These are phyloP conservation scores for Beauveria australis DNA, from an alignment of 2,329 filamentous ascomycete species.

Conservation along the genomic window DNA sequence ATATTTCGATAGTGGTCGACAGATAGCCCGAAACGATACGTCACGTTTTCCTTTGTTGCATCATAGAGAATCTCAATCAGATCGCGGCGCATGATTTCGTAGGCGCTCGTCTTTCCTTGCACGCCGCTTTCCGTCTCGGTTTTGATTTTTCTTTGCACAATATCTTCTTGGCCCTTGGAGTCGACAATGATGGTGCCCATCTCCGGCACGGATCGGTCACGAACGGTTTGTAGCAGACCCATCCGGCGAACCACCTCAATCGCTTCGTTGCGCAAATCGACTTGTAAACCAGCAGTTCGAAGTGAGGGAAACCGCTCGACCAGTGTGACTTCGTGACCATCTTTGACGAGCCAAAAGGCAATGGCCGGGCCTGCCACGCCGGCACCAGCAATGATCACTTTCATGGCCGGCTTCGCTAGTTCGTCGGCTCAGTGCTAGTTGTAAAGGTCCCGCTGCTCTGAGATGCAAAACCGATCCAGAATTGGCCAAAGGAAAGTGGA, in stretches of 20 bases:
- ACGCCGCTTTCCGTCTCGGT: conserved; percentile 32
- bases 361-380: conserved; percentile 7
- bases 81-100: conserved; percentile 50
- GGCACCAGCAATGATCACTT: conserved; percentile 6
- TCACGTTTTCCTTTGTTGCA: conserved; percentile 20
- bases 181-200: conserved; percentile 39
- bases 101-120: conserved; percentile 42
- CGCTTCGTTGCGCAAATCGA: conserved; percentile 34
- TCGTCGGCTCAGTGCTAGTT: not conserved
- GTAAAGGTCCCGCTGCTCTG: not conserved
- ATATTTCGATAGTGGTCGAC: conserved; percentile 22
- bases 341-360: conserved; percentile 8
- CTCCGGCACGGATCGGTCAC: conserved; percentile 35
- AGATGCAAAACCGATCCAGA: not conserved
- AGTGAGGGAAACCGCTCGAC: conserved; percentile 29
- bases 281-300: conserved; percentile 31
- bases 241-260: conserved; percentile 27
- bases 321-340: conserved; percentile 19
- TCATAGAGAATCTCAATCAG: conserved; percentile 42
- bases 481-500: no score
- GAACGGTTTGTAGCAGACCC: conserved; percentile 28
- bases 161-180: conserved; percentile 20
- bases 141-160: conserved; percentile 15
- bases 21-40: conserved; percentile 23
- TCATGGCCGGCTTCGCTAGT: not conserved